Percentiles rank a stretch among this genome's conserved stretches.
Evolutionary conservation across 2,329 filamentous ascomycete species (phyloP).

Genomic region (Trichoderma sp.): DNA sequence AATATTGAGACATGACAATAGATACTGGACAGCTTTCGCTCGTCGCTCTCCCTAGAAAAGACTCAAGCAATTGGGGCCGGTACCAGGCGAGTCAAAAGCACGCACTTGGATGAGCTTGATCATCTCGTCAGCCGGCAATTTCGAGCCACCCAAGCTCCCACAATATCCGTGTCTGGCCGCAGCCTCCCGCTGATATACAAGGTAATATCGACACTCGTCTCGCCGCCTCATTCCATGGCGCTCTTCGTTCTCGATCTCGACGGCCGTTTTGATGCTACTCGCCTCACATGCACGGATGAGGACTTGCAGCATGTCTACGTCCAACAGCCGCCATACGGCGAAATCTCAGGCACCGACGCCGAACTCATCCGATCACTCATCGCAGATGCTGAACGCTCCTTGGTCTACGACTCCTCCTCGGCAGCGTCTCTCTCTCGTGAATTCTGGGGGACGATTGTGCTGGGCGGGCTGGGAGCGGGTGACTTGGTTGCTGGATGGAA

Average conservation of each 20-base stretch:
- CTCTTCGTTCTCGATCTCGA: slow-evolving; percentile 59
- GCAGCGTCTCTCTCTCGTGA: slow-evolving; percentile 47
- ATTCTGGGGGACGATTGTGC: slow-evolving; percentile 61
- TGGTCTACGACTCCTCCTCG: slow-evolving; percentile 49
- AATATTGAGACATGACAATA: slow-evolving; percentile 4
- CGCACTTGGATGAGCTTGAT: slow-evolving; percentile 49
- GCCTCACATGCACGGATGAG: slow-evolving; percentile 39
- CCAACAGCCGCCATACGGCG: slow-evolving; percentile 41
- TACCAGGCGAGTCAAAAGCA: slow-evolving; percentile 31
- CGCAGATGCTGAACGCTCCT: slow-evolving; percentile 45
- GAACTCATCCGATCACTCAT: slow-evolving; percentile 40
- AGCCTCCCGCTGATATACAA: slow-evolving; percentile 58
- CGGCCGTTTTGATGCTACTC: slow-evolving; percentile 54
- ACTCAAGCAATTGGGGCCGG: slow-evolving; percentile 6
- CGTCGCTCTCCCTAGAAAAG: background rate
- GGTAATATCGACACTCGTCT: slow-evolving; percentile 54
- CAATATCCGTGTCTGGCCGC: slow-evolving; percentile 54
- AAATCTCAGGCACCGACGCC: slow-evolving; percentile 21
- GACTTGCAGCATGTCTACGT: slow-evolving; percentile 56
- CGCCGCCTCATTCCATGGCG: slow-evolving; percentile 48
- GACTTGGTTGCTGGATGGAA: slow-evolving; percentile 39
- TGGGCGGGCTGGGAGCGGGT: slow-evolving; percentile 45
- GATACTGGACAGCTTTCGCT: slow-evolving; percentile 31
- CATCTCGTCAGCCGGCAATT: slow-evolving; percentile 49
- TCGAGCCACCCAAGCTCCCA: slow-evolving; percentile 48